Evolutionary conservation across 176 grass and related monocot species (phyloP), one percentile per base, ranked within the genome.

Genomic region (Hordeum marinum): DNA sequence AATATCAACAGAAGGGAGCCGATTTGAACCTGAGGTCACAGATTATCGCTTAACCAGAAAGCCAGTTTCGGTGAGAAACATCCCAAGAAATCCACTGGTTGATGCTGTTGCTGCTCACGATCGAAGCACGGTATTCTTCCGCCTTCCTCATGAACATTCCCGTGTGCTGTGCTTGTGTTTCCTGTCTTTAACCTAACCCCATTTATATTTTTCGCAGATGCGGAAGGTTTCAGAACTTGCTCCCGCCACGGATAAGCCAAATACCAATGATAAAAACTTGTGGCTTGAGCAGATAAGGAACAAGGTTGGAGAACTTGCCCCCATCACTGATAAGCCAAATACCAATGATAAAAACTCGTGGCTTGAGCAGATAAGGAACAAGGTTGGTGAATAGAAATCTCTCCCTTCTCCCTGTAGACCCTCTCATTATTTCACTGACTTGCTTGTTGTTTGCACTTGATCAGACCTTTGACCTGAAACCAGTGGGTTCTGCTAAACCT

Each of bases 281-380:
- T 88, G 96, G 82, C 88, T 99, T 80, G 97, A 99, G 76, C 97
- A 99, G 84, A 99, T 99, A 85, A 89, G 90, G 87, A 99, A 52
- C 58, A 99, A 96, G 84, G 77, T 99, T 68, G 92, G 94, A 73
- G 94, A 96, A 75, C 73, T 96, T 43, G 88, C 63, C 43, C 52
- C 42, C 27, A 60, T 91, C 72, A 60, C 81, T 29, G 82, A 86
- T 50, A 84, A 90, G 48, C 52, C 74, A 32, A 91, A 92, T 72
- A 34, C 84, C 41, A 76, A 83, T 12, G 94, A 96, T 43, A 96
- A 88, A 88, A 90, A 99, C 88, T 72, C 86, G 73, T 88, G 96
- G 82, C 88, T 99, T 86, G 97, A 99, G 76, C 97, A 99, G 76
- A 99, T 99, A 85, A 89, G 92, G 85, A 99, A 87, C 83, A 99